Evolutionary conservation across 352 stramenopile genomes (phyloP), one percentile per base, ranked within the genome.

Genomic region (Phytophthora hibernalis): DNA sequence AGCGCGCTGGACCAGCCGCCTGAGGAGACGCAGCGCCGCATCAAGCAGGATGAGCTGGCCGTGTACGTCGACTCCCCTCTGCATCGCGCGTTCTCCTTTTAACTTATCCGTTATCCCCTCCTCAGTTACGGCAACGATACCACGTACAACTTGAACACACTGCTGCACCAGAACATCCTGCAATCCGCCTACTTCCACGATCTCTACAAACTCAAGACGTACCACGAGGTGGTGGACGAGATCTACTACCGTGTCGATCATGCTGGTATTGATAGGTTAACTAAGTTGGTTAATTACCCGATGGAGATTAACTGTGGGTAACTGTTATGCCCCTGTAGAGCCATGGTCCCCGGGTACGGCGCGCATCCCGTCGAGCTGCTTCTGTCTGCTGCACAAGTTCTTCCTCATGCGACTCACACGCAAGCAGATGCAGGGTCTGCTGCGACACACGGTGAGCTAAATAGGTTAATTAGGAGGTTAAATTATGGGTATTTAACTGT

Each of bases 341-440:
- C 97, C 97, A 12, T 98, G 95, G 72, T 92, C 96, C 21, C 80
- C 91, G 5, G 97, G 95, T 57, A 97, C 87, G 12, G 86, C 82
- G 15, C 81, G 93, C 40, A 94, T 96, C 48, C 97, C 97, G 33
- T 99, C 94, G 6, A 97, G 89, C 9, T 97, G 95, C 40, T 99
- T 99, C 79, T 99, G 97, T 70, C 74, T 99, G 43, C 77, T 99
- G 50, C 86, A 99, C 51, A 98, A 98, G 71, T 96, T 98, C 44
- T 98, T 99, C 60, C 93, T 97, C 13, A 97, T 99, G 75, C 91
- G 96, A 1, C 85, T 98, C 48, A 99, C 96, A 10, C 80, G 92
- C 56, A 98, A 98, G 65, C 97, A 99, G 79, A 98, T 99, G 93
- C 87, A 94, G 44, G 85, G 96, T 0, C 72, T 99, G 54, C 82